Conservation (phyloP, 192 early-diverging fungal species). For the Coemansia sp. region DNA sequence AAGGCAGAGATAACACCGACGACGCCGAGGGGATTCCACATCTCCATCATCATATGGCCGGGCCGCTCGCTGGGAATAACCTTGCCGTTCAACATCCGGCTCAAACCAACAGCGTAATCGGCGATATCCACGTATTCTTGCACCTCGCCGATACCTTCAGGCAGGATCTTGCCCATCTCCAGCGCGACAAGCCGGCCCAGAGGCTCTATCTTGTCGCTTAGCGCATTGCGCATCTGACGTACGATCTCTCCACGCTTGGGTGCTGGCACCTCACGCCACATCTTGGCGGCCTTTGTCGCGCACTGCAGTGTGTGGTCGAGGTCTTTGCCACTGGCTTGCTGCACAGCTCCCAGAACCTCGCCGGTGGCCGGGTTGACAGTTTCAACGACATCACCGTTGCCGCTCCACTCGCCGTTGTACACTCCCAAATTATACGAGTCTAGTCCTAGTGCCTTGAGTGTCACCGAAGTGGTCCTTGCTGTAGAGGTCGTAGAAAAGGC, state of each 20-base stretch:
- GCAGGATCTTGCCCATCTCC: constrained; percentile 94
- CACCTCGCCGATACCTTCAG: constrained; percentile 91
- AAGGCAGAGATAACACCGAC: constrained; percentile 93
- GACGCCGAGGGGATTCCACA: constrained; percentile 91
- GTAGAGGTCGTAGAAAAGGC: constrained; percentile 24
- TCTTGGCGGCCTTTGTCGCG: constrained; percentile 62
- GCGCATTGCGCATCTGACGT: constrained; percentile 81
- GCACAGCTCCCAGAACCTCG: constrained; percentile 77
- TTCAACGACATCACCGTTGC: constrained; percentile 60
- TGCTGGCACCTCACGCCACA: constrained; percentile 71
- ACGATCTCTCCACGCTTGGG: constrained; percentile 89
- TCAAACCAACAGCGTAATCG: constrained; percentile 87
- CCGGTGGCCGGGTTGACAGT: constrained; percentile 77
- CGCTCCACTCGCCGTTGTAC: constrained; percentile 73
- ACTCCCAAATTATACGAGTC: constrained; percentile 72
- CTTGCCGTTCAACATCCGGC: constrained; percentile 73
- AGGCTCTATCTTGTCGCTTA: constrained; percentile 69
- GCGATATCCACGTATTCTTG: constrained; percentile 97
- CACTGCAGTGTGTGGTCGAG: constrained; percentile 62
- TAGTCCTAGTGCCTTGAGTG: constrained; percentile 59
- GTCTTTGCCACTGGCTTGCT: constrained; percentile 62
- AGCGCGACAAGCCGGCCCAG: constrained; percentile 85
- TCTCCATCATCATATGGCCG: constrained; percentile 94
- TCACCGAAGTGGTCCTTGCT: constrained; percentile 29
- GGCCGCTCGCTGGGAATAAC: constrained; percentile 86